Conservation (phyloP, 2,329 filamentous ascomycete genomes). For the Trichoderma breve region DNA sequence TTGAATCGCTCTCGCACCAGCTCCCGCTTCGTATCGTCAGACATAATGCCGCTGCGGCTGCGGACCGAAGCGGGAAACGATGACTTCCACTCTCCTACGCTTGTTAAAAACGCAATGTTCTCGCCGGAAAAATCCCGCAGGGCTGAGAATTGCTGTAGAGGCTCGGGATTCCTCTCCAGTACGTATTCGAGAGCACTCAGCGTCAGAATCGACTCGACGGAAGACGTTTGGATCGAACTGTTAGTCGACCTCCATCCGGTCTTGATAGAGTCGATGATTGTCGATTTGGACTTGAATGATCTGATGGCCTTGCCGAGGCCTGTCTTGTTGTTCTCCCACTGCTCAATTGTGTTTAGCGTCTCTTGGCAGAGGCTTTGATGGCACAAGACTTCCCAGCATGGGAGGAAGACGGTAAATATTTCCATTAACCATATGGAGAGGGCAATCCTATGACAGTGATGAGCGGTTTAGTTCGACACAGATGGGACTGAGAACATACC, state of each 20-base stretch:
- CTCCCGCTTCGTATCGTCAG: slow-evolving; percentile 27
- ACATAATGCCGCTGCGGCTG: slow-evolving; percentile 21
- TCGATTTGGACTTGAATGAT: slow-evolving; percentile 25
- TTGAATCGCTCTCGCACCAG: slow-evolving; percentile 51
- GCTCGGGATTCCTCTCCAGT: slow-evolving; percentile 56
- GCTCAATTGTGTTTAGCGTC: slow-evolving; percentile 44
- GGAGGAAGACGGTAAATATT: slow-evolving; percentile 60
- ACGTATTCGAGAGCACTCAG: slow-evolving; percentile 63
- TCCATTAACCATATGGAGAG: slow-evolving; percentile 60
- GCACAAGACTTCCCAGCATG: slow-evolving; percentile 56
- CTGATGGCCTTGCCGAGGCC: slow-evolving; percentile 22
- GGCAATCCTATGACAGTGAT: slow-evolving; percentile 33
- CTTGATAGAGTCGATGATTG: slow-evolving; percentile 30
- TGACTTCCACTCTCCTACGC: slow-evolving; percentile 41
- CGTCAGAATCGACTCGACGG: slow-evolving; percentile 48
- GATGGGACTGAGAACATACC: slow-evolving; percentile 49
- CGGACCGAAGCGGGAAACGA: slow-evolving; percentile 29
- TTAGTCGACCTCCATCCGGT: slow-evolving; percentile 35
- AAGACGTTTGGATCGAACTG: slow-evolving; percentile 28
- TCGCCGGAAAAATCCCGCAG: slow-evolving; percentile 45
- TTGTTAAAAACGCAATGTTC: not conserved
- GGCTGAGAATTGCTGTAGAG: slow-evolving; percentile 63
- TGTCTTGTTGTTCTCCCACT: slow-evolving; percentile 43
- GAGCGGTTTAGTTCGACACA: not conserved
- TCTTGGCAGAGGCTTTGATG: slow-evolving; percentile 41